These are phyloP conservation scores for Glonium stellatum DNA, from an alignment of 495 filamentous ascomycete genomes.

Conservation along the genomic window DNA sequence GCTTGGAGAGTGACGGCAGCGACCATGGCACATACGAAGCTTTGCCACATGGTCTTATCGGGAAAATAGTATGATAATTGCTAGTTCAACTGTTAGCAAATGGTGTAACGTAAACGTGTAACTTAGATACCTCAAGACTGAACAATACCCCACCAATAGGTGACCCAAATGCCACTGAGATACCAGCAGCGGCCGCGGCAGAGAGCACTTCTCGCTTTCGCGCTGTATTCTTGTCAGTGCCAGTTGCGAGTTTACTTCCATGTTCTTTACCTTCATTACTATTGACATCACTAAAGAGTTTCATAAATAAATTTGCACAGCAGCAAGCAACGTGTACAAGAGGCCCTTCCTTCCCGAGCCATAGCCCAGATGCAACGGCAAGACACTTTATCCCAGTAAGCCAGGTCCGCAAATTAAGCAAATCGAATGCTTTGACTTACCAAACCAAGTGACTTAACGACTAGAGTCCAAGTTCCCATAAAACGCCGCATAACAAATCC, in stretches of 20 bases:
- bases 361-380: slow-evolving; percentile 89
- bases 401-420: slow-evolving; percentile 7
- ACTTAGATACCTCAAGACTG: slow-evolving; percentile 64
- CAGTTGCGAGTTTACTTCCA: background rate
- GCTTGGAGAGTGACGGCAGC: slow-evolving; percentile 89
- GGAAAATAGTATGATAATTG: slow-evolving; percentile 98
- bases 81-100: slow-evolving; percentile 31
- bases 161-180: slow-evolving; percentile 95
- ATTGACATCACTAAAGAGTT: slow-evolving; percentile 73
- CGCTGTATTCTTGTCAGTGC: slow-evolving; percentile 43
- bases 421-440: slow-evolving; percentile 42
- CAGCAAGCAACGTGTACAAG: slow-evolving; percentile 97
- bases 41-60: slow-evolving; percentile 99
- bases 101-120: background rate
- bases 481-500: slow-evolving; percentile 91
- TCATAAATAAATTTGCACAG: slow-evolving; percentile 93
- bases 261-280: slow-evolving; percentile 72
- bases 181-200: slow-evolving; percentile 87
- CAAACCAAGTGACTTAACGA: slow-evolving; percentile 86
- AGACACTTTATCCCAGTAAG: slow-evolving; percentile 56
- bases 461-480: slow-evolving; percentile 85
- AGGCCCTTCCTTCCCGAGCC: slow-evolving; percentile 97
- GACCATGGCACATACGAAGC: slow-evolving; percentile 97
- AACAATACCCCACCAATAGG: slow-evolving; percentile 95
- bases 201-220: slow-evolving; percentile 94